A percentile compares a stretch with the other conserved stretches of the same genome.
These are phyloP conservation scores for barley (Hordeum vulgare) DNA, from an alignment of 176 grass and related monocot species.

Conservation along the genomic window DNA sequence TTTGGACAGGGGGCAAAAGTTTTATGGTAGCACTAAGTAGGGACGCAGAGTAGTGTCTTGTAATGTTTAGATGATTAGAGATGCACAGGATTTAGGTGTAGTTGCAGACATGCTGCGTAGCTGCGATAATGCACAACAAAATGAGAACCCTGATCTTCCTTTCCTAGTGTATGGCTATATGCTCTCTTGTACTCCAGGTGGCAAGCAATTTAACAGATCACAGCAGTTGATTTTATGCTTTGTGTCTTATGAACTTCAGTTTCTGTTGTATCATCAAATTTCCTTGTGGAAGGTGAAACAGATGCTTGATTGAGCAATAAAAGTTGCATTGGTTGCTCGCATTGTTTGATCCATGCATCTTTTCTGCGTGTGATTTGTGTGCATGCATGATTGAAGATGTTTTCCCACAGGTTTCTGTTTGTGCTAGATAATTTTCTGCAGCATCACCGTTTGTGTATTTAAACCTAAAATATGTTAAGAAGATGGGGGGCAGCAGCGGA, in stretches of 20 bases:
- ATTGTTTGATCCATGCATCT: background rate
- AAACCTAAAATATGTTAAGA: background rate
- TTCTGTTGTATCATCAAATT: background rate
- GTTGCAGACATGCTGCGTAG: background rate
- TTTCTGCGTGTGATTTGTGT: background rate
- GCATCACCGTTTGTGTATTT: background rate
- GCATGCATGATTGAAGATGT: background rate
- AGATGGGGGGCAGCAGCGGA: too few species aligned
- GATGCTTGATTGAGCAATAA: background rate
- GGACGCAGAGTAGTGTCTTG: background rate
- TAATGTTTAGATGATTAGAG: slow-evolving; percentile 7
- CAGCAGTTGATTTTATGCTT: background rate
- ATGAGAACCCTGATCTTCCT: background rate
- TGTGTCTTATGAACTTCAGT: background rate
- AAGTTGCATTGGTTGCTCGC: background rate
- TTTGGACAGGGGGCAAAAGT: background rate
- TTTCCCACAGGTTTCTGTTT: background rate
- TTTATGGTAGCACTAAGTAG: background rate
- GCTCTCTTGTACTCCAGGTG: background rate
- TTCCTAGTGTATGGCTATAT: background rate
- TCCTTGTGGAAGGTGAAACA: background rate
- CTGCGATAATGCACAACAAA: background rate
- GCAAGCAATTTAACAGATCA: background rate
- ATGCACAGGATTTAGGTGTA: background rate
- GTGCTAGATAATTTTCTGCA: background rate